Evolutionary conservation across 2,329 filamentous ascomycete species (phyloP).

Genomic region (Colletotrichum sp.): DNA sequence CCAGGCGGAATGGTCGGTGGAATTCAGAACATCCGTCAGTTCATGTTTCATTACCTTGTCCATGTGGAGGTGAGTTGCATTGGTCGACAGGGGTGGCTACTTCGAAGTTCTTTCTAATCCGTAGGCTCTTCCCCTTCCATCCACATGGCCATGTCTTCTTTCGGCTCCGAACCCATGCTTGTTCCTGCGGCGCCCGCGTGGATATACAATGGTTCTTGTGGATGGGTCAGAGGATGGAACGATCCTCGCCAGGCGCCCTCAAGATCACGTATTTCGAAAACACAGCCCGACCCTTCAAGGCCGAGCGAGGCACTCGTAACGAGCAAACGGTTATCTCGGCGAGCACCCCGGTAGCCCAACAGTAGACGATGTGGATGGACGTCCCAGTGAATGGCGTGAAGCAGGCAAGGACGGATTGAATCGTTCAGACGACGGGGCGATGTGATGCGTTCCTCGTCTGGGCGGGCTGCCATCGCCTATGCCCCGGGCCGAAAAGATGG

Average conservation of each 20-base stretch:
- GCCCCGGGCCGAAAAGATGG: not conserved
- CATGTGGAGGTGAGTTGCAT: not conserved
- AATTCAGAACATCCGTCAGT: not conserved
- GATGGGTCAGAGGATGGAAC: not conserved
- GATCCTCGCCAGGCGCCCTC: not conserved
- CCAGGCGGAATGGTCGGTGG: not conserved
- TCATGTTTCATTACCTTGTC: conserved; percentile 13
- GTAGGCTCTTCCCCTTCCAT: not conserved
- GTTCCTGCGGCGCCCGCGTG: not conserved
- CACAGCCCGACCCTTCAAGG: not conserved
- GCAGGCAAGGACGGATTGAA: not conserved
- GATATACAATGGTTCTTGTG: not conserved
- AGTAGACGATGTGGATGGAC: not conserved
- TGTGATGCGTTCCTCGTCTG: not conserved
- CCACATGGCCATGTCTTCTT: not conserved
- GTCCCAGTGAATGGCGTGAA: not conserved
- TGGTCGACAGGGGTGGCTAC: not conserved
- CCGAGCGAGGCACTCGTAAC: not conserved
- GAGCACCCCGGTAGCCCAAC: not conserved
- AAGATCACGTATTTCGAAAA: not conserved
- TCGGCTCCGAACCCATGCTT: not conserved
- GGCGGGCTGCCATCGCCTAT: not conserved
- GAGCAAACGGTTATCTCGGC: not conserved
- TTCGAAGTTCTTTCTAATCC: not conserved
- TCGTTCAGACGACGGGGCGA: not conserved